Evolutionary conservation across 306 rosid species (phyloP), one percentile per base, ranked within the genome.

Genomic region (Quillaja saponaria): DNA sequence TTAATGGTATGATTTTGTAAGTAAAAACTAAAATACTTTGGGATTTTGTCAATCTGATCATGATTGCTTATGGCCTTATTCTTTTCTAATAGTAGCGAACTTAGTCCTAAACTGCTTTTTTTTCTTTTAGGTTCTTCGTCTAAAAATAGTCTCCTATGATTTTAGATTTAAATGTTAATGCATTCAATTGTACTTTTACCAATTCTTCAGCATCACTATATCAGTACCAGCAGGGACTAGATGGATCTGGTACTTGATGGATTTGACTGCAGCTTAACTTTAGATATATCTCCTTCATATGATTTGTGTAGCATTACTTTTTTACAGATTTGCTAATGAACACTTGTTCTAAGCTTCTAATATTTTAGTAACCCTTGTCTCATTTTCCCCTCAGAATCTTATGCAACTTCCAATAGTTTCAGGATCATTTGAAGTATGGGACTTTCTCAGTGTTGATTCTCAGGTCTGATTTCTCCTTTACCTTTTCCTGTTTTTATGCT

Each of bases 401-500:
- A 85, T 89, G 95, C 95, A 80, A 79, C 89, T 94, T 64, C 99
- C 97, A 58, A 83, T 79, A 72, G 76, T 94, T 77, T 94, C 97
- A 48, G 99, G 90, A 75, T 94, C 97, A 72, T 87, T 94, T 80
- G 99, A 94, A 85, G 94, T 89, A 56, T 94, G 99, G 97, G 99
- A 94, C 81, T 94, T 94, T 71, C 84, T 94, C 61, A 89, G 97
- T 78, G 99, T 94, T 13, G 99, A 94, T 72, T 94, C 99, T 52
- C 99, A 94, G 99, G 99, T 94, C 78, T 64, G 69, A 46, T 59
- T 80, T 58, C 13, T 41, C 63, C 38, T 61, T 60, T 46, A 51
- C 63, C 52, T 17, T 35, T 80, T 78, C 31, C 46, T 60, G 47
- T 55, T 45, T 74, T 10, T 63, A 47, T 34, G 55, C 35, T 58